Base-by-base conservation (phyloP, 768 basidiomycete species). In the Ramaria rubella region DNA sequence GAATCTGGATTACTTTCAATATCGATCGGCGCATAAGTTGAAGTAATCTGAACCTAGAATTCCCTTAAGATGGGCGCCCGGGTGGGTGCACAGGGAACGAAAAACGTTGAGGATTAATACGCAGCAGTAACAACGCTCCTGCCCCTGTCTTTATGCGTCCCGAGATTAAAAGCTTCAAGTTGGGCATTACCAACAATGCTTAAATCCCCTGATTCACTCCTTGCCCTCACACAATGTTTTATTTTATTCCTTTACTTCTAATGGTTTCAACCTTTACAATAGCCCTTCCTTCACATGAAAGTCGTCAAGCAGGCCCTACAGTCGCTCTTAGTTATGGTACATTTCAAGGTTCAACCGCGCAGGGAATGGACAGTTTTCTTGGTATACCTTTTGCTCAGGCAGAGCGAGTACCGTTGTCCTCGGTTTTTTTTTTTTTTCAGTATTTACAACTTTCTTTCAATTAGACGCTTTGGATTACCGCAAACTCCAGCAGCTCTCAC, bases 301-400 rank as follows among this genome's bases (percentile, higher is more conserved):
- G n/a, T n/a, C 36, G 36, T 14, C 36, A 38, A 8, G 12, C 49
- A 29, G 42, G 44, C 15, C 69, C 68, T 9, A 60, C 50, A 1
- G 67, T 72, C 21, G 51, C 24, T 19, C 68, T 74, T 5, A 64
- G 68, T 31, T 59, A 58, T 11, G 72, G 64, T 0, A 59, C 64
- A 5, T 68, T 73, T 50, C 61, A 61, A 27, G 73, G 73, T 1
- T 1, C 55, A 1, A 33, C 58, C 12, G 60, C 59, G 1, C 70
- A 67, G 5, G 50, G 44, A 19, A 62, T 70, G 0, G 60, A 64
- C 5, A 50, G 63, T 12, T 77, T 72, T 57, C 60, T 75, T 0
- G 77, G 76, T 5, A 73, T 78, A 17, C 76, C 72, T 0, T 77
- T 70, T 38, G 72, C 75, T 12, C 57, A 67, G 26, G 68, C 73